Percentiles rank a stretch among this genome's conserved stretches.
Conservation (phyloP, 805 yeast genomes). For the Lachancea dasiensis region DNA sequence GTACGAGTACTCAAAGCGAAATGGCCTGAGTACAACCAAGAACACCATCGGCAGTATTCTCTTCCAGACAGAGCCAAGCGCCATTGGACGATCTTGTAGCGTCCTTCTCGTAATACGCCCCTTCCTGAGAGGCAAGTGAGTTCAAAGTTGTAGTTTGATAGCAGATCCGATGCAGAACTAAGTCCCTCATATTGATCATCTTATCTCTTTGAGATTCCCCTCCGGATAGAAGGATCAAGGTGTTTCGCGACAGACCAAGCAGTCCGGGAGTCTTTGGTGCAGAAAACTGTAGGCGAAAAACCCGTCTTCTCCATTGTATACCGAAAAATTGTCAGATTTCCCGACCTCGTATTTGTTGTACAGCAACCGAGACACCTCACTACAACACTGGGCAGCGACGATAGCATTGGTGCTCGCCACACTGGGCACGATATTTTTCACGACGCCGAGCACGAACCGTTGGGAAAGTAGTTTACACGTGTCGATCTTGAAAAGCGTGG, state of each 20-base stretch:
- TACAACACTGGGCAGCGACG: constrained; percentile 82
- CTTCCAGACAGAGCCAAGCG: too few relatives aligned
- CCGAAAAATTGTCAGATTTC: constrained; percentile 67
- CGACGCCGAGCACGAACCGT: constrained; percentile 73
- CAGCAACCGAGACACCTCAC: constrained; percentile 75
- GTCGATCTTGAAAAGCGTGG: constrained; percentile 56
- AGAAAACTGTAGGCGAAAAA: constrained; percentile 68
- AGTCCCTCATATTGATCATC: not conserved
- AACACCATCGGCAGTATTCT: too few relatives aligned
- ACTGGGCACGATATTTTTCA: constrained; percentile 88
- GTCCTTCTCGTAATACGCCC: too few relatives aligned
- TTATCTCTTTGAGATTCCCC: not conserved
- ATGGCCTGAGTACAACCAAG: too few relatives aligned
- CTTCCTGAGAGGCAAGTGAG: too few relatives aligned
- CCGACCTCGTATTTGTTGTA: constrained; percentile 56
- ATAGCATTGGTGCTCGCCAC: constrained; percentile 92
- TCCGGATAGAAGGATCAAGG: too few relatives aligned
- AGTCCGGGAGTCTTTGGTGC: constrained; percentile 52
- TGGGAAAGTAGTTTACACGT: constrained; percentile 61
- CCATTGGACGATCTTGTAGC: too few relatives aligned
- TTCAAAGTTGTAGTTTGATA: too few relatives aligned
- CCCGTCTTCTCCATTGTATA: constrained; percentile 79
- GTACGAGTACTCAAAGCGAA: too few relatives aligned
- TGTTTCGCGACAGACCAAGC: constrained; percentile 68
- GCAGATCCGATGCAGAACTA: too few relatives aligned